Evolutionary conservation across 2,329 filamentous ascomycete genomes (phyloP), one percentile per base, ranked within the genome.

Genomic region (Aureobasidium mangrovei): DNA sequence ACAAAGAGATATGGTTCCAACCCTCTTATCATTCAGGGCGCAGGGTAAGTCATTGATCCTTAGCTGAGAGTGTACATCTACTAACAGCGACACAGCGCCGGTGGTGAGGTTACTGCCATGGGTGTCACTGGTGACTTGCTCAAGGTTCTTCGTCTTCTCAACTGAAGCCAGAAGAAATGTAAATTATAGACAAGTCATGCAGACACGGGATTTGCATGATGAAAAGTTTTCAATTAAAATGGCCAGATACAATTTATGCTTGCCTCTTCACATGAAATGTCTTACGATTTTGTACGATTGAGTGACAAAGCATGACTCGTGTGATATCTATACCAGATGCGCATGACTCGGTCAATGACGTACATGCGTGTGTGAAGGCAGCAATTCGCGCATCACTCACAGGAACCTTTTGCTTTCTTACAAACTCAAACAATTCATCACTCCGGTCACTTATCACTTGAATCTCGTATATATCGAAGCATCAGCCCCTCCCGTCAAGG

Each of bases 71-170:
- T 2, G 26, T 33, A 27, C 10, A n/a, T 26, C 36, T 18, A 32
- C 42, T 57, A 41, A 58, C 38, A 3, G 35, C 39, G 38, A 49
- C 42, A 27, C 47, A 70, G 74, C 58, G 93, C 93, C 28, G 93
- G 93, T 63, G 91, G 88, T 60, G 91, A 96, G 42, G 90, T 97
- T 52, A 98, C 93, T 33, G 93, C 93, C 29, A 97, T 97, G 91
- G 93, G 93, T 57, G 91, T 98, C 44, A 90, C 89, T n/a, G 83
- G 82, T 45, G 93, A 98, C 74, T 72, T 98, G 64, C 78, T 97
- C 69, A 96, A 95, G 77, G 88, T 94, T 36, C 66, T 96, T 57
- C 78, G 85, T 62, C 77, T 89, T 67, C 77, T 94, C 54, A 61
- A 62, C 45, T 59, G 45, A 55, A 33, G 46, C 46, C 46, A 48